These are phyloP conservation scores for Globisporangium solare DNA, from an alignment of 352 stramenopile genomes.

Conservation along the genomic window DNA sequence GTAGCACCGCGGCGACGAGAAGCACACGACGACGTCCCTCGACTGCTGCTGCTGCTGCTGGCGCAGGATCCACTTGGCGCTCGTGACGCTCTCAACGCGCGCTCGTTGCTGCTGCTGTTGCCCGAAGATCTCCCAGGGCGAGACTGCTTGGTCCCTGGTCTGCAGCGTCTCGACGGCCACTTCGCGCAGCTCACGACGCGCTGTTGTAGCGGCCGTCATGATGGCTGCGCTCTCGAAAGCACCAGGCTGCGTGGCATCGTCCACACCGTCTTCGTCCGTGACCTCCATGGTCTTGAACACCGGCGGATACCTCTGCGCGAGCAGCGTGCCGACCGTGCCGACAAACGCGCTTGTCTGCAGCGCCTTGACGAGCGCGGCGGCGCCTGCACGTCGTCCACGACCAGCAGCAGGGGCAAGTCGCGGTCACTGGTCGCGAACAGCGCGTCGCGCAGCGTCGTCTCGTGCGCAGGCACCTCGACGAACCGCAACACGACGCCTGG, in stretches of 20 bases:
- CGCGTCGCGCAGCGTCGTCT: constrained; percentile 21
- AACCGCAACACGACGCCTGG: constrained; percentile 22
- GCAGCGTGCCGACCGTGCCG: constrained; percentile 3
- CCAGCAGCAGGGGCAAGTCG: constrained; percentile 22
- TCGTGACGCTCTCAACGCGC: background rate
- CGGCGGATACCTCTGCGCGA: constrained; percentile 1
- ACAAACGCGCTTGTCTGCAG: constrained; percentile 8
- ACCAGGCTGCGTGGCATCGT: background rate
- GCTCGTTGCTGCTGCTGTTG: background rate
- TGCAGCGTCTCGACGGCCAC: background rate
- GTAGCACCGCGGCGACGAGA: constrained; percentile 18
- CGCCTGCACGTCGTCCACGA: constrained; percentile 18
- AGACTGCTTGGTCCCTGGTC: background rate
- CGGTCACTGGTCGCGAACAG: constrained; percentile 23
- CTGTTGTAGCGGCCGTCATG: too few species aligned
- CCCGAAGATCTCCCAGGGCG: constrained; percentile 8
- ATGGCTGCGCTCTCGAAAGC: background rate
- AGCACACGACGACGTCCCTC: constrained; percentile 14
- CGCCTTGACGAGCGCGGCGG: constrained; percentile 8
- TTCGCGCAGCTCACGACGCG: constrained; percentile 1
- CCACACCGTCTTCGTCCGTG: background rate
- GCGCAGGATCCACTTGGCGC: background rate
- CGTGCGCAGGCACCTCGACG: constrained; percentile 20
- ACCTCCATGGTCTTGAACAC: constrained; percentile 2
- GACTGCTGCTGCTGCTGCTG: background rate